Base-by-base conservation (phyloP, 2,329 filamentous ascomycete species). In the Cercospora sesami region DNA sequence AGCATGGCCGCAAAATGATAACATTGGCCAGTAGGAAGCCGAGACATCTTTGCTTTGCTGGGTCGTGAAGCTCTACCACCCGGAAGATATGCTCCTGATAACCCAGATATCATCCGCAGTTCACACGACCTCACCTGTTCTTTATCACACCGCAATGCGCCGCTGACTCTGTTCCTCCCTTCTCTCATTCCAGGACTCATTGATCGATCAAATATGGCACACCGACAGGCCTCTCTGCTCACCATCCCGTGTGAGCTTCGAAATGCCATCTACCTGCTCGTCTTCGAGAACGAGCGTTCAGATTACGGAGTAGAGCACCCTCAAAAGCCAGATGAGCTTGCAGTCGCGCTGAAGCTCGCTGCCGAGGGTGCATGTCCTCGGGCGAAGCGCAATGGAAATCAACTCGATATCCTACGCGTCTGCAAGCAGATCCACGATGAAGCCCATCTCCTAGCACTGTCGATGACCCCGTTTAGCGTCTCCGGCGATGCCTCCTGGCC, bases 361-460 rank as follows among this genome's bases (percentile, higher is more conserved):
- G 36, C 42, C 21, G 66, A 70, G 39, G 36, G 8, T 7, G 23
- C 9, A 5, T 53, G 48, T 21, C 42, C 63, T 61, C 23, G 64
- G 16, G 18, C 57, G 26, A 60, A 69, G 39, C 57, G 60, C 45
- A 45, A 67, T 55, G 60, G 51, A 58, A 55, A 55, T 18, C 66
- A 60, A 21, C 72, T 75, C 31, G n/a, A 39, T 58, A 10, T 73
- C 42, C 71, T 74, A n/a, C 68, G 31, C 5, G 73, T 72, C 28
- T 75, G 73, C 67, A 66, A 63, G 26, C 73, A 75, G 59, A 73
- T 76, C 68, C 72, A 75, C 69, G 30, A 62, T 30, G 76, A 78
- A 74, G 73, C 75, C 18, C 67, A 73, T 30, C 73, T 78, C 10
- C 72, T 79, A 53, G 77, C 77, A 55, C 71, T 79, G 23, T 73